A percentile compares a stretch with the other conserved stretches of the same genome.
Conservation (phyloP, 345 rosid genomes). For the Aegle marmelos region DNA sequence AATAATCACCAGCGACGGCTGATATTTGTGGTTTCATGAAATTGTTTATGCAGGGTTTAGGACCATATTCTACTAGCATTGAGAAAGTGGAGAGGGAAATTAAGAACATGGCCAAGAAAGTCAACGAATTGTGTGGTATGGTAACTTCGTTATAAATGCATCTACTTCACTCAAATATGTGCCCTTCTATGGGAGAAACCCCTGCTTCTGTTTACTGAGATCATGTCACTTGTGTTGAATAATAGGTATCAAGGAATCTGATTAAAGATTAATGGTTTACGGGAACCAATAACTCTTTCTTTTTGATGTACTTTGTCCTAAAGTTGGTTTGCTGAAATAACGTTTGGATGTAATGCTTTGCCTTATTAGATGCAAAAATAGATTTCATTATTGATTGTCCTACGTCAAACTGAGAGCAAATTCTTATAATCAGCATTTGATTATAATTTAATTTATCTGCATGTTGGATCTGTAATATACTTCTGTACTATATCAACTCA, state of each 20-base stretch:
- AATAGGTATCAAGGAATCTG: slow-evolving; percentile 94
- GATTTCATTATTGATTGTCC: neutral
- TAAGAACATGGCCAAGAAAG: slow-evolving; percentile 84
- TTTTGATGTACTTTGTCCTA: neutral
- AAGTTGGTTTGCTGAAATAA: neutral
- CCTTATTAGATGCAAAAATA: neutral
- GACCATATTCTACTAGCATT: slow-evolving; percentile 80
- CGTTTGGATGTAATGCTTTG: neutral
- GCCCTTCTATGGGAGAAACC: too few relatives aligned
- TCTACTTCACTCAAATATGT: neutral
- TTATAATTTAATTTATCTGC: neutral
- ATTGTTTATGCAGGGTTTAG: slow-evolving; percentile 86
- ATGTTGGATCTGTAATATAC: neutral
- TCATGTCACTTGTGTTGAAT: neutral
- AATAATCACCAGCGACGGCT: slow-evolving; percentile 2
- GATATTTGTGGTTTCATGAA: too few relatives aligned
- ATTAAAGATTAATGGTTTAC: neutral
- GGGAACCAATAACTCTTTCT: neutral
- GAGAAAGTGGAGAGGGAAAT: slow-evolving; percentile 92
- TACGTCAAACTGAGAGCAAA: neutral
- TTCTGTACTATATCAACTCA: slow-evolving; percentile 22
- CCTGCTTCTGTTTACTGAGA: neutral
- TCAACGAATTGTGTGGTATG: slow-evolving; percentile 86
- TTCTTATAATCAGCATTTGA: neutral
- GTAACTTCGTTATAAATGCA: neutral